These are phyloP conservation scores for Theobroma cacao DNA, from an alignment of 345 rosid species.

Conservation along the genomic window DNA sequence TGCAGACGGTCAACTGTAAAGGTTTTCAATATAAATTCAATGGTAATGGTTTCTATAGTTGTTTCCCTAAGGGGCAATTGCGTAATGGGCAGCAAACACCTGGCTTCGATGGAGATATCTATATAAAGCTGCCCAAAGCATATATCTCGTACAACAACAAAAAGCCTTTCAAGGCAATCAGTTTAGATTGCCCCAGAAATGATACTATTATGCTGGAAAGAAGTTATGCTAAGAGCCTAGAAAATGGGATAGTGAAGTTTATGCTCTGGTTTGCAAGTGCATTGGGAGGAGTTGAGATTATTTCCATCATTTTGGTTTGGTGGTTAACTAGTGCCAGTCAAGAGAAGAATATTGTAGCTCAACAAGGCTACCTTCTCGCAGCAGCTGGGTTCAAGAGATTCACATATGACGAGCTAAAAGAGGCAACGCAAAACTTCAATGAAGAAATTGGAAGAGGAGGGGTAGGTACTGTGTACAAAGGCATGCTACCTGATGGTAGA, in stretches of 20 bases:
- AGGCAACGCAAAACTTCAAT: constrained; percentile 23
- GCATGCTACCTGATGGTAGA: constrained; percentile 4
- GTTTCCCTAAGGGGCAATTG: background rate
- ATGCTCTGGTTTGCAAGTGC: background rate
- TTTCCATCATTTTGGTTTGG: background rate
- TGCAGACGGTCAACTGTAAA: constrained; percentile 18
- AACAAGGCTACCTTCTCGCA: constrained; percentile 10
- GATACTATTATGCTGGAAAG: background rate
- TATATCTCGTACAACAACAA: background rate
- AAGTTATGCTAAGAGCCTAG: background rate
- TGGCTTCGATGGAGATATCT: background rate
- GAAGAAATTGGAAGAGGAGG: constrained; percentile 36
- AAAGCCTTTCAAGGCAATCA: background rate
- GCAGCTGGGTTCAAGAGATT: constrained; percentile 27
- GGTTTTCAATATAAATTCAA: constrained; percentile 20
- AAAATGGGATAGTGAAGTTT: background rate
- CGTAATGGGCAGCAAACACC: background rate
- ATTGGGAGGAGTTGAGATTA: background rate
- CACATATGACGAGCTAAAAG: constrained; percentile 22
- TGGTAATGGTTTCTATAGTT: background rate
- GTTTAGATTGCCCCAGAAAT: background rate
- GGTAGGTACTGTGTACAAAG: constrained; percentile 28
- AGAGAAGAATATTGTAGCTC: background rate
- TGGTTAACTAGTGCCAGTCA: background rate
- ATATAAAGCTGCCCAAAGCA: background rate